Conservation (phyloP, 2,329 filamentous ascomycete species). For the Tolypocladium endophyticum region DNA sequence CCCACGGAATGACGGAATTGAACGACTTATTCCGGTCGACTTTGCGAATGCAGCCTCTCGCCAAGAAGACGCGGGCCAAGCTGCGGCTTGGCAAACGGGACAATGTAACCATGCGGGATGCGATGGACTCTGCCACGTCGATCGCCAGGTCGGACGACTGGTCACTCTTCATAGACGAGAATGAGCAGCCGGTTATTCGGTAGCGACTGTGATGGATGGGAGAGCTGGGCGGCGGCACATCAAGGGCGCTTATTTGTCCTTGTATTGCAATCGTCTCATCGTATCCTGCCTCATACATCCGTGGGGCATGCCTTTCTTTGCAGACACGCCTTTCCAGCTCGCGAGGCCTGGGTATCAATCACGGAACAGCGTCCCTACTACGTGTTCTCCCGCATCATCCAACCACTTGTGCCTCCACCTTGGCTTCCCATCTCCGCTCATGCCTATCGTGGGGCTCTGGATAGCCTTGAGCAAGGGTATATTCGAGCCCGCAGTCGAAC, state of each 20-base stretch:
- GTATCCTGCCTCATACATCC: neutral
- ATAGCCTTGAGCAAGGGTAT: neutral
- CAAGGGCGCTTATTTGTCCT: neutral
- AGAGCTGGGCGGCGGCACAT: neutral
- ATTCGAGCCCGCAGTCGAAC: neutral
- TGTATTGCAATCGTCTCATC: neutral
- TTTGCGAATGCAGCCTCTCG: neutral
- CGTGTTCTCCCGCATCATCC: neutral
- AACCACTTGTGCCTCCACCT: neutral
- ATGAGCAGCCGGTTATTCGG: neutral
- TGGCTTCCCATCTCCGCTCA: neutral
- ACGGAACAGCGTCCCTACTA: neutral
- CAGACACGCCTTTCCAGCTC: neutral
- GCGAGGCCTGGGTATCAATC: neutral
- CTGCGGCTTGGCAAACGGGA: neutral
- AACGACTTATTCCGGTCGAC: neutral
- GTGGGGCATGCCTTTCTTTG: neutral
- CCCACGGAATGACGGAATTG: neutral
- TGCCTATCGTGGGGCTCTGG: neutral
- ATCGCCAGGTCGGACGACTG: no score
- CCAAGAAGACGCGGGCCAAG: neutral
- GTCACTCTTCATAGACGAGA: no score
- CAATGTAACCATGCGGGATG: neutral
- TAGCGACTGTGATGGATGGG: neutral
- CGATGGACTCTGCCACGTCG: no score